These are phyloP conservation scores for Plantago coronopus DNA, from an alignment of 305 asterid genomes.

Conservation along the genomic window DNA sequence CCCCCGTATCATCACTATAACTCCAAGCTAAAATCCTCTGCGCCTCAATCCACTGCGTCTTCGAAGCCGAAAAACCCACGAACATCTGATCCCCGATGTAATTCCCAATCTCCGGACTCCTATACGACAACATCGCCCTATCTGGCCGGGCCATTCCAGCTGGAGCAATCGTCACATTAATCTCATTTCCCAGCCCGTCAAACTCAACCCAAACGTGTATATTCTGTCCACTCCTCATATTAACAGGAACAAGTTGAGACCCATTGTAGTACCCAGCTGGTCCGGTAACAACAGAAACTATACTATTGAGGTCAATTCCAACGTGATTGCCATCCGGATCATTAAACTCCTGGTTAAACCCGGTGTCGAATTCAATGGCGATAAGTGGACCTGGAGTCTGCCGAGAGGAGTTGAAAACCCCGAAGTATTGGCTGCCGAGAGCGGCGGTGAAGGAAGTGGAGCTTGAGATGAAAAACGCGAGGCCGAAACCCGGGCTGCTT, in stretches of 20 bases:
- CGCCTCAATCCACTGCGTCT: constrained; percentile 69
- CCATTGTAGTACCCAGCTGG: constrained; percentile 51
- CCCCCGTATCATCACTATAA: constrained; percentile 49
- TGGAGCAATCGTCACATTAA: constrained; percentile 70
- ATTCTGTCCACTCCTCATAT: constrained; percentile 64
- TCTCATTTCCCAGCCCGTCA: constrained; percentile 48
- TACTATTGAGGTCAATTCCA: constrained; percentile 56
- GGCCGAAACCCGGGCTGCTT: constrained; percentile 75
- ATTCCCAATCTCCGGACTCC: constrained; percentile 37
- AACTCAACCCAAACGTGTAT: constrained; percentile 76
- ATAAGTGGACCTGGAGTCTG: constrained; percentile 48
- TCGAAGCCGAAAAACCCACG: constrained; percentile 76
- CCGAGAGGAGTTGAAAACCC: constrained; percentile 42
- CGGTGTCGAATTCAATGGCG: constrained; percentile 73
- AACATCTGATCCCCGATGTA: constrained; percentile 52
- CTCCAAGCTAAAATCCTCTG: constrained; percentile 82
- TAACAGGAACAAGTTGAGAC: constrained; percentile 33
- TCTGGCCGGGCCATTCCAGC: constrained; percentile 53
- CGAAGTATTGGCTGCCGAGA: constrained; percentile 57
- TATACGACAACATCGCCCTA: constrained; percentile 38
- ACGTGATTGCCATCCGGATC: constrained; percentile 64
- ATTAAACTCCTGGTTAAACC: constrained; percentile 60
- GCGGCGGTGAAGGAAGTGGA: constrained; percentile 52
- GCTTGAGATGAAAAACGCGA: constrained; percentile 63
- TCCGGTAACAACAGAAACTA: constrained; percentile 31